phyloP scores from a whole-genome alignment of 148 eudicot genomes.

The Silene conica region DNA sequence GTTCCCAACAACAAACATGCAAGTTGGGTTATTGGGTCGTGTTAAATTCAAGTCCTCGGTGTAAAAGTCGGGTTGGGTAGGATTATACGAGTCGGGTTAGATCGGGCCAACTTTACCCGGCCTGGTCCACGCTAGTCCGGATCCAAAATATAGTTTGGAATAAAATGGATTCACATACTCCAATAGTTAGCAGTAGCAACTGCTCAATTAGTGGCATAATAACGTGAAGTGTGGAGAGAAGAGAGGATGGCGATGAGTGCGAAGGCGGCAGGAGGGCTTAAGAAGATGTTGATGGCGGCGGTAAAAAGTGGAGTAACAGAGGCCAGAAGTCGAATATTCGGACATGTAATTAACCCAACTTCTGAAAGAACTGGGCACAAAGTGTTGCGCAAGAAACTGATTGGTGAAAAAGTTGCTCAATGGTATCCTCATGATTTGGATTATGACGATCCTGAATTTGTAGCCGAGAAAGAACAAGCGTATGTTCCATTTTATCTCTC shows the following conservation, averaged over 20 bases:
- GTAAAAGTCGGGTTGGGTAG: too few relatives aligned
- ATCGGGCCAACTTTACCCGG: too few relatives aligned
- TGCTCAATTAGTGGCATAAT: too few relatives aligned
- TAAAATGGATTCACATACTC: too few relatives aligned
- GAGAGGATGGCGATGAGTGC: not conserved
- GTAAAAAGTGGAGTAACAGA: constrained; percentile 57
- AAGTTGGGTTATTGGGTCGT: too few relatives aligned
- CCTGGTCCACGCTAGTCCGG: too few relatives aligned
- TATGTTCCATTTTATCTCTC: constrained; percentile 20
- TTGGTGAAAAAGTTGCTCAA: constrained; percentile 66
- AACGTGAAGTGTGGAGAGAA: too few relatives aligned
- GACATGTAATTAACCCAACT: constrained; percentile 74
- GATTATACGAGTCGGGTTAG: too few relatives aligned
- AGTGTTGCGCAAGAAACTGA: constrained; percentile 71
- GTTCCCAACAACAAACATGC: too few relatives aligned
- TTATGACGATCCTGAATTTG: constrained; percentile 60
- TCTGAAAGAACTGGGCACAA: constrained; percentile 72
- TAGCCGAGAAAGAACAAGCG: constrained; percentile 61
- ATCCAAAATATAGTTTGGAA: too few relatives aligned
- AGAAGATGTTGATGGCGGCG: constrained; percentile 49
- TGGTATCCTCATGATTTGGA: constrained; percentile 86
- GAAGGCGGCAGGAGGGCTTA: constrained; percentile 35
- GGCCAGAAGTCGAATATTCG: constrained; percentile 80
- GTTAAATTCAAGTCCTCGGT: too few relatives aligned
- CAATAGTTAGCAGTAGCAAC: too few relatives aligned